A percentile compares a stretch with the other conserved stretches of the same genome.
Evolutionary conservation across 1,139 yeast genomes (phyloP).

Genomic region (Kodamaea fungicola): DNA sequence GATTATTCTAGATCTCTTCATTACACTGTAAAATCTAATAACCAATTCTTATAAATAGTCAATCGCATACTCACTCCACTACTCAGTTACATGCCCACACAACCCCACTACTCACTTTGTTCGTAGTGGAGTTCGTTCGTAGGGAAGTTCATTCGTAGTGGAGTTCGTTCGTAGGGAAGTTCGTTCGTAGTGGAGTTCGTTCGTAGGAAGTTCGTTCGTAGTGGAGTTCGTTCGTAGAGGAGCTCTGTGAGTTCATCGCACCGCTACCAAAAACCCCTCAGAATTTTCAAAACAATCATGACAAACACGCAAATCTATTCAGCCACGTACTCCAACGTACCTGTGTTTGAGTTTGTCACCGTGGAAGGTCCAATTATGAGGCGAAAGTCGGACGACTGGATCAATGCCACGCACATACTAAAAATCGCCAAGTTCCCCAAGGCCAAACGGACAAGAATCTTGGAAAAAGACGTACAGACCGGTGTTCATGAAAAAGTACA

Average conservation of each 20-base stretch:
- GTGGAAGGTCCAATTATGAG: slow-evolving; percentile 82
- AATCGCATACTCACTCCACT: too few species aligned
- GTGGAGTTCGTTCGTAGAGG: too few species aligned
- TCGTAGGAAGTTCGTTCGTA: too few species aligned
- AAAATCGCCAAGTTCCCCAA: slow-evolving; percentile 87
- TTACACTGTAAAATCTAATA: too few species aligned
- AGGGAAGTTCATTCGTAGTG: too few species aligned
- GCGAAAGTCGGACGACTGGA: slow-evolving; percentile 72
- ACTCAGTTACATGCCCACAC: too few species aligned
- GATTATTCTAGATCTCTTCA: too few species aligned
- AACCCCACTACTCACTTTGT: too few species aligned
- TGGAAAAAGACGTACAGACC: slow-evolving; percentile 83
- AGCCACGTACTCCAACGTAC: slow-evolving; percentile 80
- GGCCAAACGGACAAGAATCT: slow-evolving; percentile 76
- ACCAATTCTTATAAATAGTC: too few species aligned
- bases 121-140: too few species aligned
- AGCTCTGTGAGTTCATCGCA: background rate
- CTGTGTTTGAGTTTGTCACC: slow-evolving; percentile 67
- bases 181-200: too few species aligned
- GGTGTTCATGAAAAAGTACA: slow-evolving; percentile 90
- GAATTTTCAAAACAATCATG: slow-evolving; percentile 12
- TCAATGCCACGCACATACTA: slow-evolving; percentile 88
- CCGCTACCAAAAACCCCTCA: background rate
- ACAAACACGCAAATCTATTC: slow-evolving; percentile 55
- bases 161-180: too few species aligned